phyloP scores from a whole-genome alignment of 768 basidiomycete genomes.

The Tricholoma flavovirens region DNA sequence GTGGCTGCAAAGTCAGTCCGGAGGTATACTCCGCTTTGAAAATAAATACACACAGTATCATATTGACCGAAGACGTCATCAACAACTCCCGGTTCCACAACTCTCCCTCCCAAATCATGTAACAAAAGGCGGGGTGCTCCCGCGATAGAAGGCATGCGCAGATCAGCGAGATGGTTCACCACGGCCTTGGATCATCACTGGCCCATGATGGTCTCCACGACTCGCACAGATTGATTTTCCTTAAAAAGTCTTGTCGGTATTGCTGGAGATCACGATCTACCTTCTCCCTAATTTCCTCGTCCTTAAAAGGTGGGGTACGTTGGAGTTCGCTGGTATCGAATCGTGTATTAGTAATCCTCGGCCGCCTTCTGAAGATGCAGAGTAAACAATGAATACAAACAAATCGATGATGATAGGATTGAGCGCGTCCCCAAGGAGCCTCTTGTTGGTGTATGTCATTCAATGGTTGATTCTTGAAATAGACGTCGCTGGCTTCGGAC shows the following conservation, averaged over 20 bases:
- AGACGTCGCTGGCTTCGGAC: too few relatives aligned
- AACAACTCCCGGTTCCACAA: background rate
- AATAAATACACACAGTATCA: background rate
- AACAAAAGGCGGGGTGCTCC: background rate
- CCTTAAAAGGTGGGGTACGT: background rate
- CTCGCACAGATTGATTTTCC: background rate
- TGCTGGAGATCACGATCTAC: background rate
- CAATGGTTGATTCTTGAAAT: too few relatives aligned
- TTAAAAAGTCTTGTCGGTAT: background rate
- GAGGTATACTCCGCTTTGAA: background rate
- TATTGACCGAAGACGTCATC: background rate
- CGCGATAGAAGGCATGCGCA: background rate
- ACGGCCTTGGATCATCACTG: background rate
- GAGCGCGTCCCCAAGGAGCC: too few relatives aligned
- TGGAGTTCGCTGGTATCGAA: background rate
- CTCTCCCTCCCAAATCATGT: background rate
- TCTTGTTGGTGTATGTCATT: too few relatives aligned
- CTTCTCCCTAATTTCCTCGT: background rate
- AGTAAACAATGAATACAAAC: too few relatives aligned
- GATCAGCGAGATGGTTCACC: background rate
- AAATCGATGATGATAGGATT: too few relatives aligned
- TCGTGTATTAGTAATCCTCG: background rate
- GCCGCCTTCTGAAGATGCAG: background rate
- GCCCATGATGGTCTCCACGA: background rate
- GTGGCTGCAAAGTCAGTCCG: background rate